Percentiles rank a stretch among this genome's conserved stretches.
Evolutionary conservation across 1,284 basidiomycete species (phyloP).

Genomic region (Ustilago shanxiensis): DNA sequence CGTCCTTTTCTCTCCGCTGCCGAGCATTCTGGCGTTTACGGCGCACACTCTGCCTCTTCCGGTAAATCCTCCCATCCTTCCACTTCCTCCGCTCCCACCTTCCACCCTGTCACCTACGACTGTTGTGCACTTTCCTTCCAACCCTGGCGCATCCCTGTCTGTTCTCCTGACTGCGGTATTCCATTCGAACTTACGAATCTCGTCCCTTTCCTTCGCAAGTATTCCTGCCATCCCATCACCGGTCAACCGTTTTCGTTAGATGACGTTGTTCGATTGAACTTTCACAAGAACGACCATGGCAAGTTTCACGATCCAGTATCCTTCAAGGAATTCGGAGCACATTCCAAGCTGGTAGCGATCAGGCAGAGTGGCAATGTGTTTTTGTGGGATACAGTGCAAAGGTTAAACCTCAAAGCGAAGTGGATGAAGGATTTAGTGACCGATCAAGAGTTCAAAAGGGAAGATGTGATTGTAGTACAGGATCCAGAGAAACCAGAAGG

Average conservation of each 20-base stretch:
- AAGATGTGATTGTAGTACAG: constrained; percentile 87
- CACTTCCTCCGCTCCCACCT: constrained; percentile 47
- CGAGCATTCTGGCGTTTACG: constrained; percentile 64
- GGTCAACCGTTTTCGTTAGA: constrained; percentile 82
- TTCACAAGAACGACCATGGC: constrained; percentile 73
- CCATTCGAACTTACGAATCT: constrained; percentile 76
- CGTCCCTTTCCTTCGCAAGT: constrained; percentile 84
- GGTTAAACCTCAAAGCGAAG: constrained; percentile 80
- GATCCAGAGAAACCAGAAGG: constrained; percentile 70
- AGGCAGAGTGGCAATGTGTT: constrained; percentile 83
- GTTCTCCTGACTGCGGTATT: constrained; percentile 77
- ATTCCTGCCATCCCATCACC: constrained; percentile 84
- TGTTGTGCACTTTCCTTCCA: constrained; percentile 93
- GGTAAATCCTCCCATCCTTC: constrained; percentile 28
- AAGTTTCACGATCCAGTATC: constrained; percentile 71
- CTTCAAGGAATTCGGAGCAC: constrained; percentile 74
- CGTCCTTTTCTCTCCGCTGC: constrained; percentile 60
- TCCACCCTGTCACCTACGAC: constrained; percentile 81
- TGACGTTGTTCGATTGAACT: constrained; percentile 89
- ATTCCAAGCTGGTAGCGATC: constrained; percentile 71
- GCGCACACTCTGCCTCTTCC: constrained; percentile 54
- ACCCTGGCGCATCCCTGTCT: constrained; percentile 89
- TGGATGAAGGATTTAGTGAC: constrained; percentile 81
- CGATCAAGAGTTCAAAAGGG: constrained; percentile 85
- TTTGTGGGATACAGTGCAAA: constrained; percentile 78